Evolutionary conservation across 176 grass and related monocot species (phyloP).

Genomic region (Hordeum vulgare): DNA sequence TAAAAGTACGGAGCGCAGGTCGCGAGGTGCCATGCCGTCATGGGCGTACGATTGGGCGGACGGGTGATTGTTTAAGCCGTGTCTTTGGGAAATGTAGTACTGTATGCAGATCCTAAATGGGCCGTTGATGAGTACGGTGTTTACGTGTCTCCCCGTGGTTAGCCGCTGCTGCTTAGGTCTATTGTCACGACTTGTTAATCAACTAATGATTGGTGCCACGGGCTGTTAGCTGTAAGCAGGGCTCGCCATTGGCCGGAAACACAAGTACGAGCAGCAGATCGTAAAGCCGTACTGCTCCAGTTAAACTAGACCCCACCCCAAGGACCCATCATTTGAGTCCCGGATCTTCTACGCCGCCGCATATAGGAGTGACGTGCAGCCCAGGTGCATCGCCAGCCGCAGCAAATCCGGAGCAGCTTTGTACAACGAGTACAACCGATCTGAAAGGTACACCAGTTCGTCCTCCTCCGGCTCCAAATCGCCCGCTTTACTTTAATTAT

Average conservation of each 20-base stretch:
- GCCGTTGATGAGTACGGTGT: not conserved
- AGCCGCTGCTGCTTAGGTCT: no score
- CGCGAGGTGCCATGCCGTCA: not conserved
- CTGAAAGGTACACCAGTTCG: no score
- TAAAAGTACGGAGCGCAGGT: not conserved
- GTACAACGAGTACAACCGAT: no score
- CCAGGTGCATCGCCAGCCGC: no score
- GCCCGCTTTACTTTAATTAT: no score
- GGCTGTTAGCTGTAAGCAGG: not conserved
- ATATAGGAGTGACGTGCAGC: no score
- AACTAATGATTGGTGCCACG: not conserved
- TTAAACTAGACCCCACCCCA: not conserved
- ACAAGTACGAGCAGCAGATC: slow-evolving; percentile 24
- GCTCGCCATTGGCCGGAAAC: slow-evolving; percentile 40
- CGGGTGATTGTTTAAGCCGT: not conserved
- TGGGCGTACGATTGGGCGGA: slow-evolving; percentile 7
- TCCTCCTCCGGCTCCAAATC: no score
- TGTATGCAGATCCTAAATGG: not conserved
- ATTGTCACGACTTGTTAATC: no score
- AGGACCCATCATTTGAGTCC: not conserved
- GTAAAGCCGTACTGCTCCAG: slow-evolving; percentile 1
- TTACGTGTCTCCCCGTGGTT: not conserved
- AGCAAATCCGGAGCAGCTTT: no score
- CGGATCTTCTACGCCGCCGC: slow-evolving; percentile 10
- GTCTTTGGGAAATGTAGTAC: not conserved